A percentile compares a stretch with the other conserved stretches of the same genome.
These are phyloP conservation scores for Exophiala sp. DNA, from an alignment of 2,329 filamentous ascomycete genomes.

Conservation along the genomic window DNA sequence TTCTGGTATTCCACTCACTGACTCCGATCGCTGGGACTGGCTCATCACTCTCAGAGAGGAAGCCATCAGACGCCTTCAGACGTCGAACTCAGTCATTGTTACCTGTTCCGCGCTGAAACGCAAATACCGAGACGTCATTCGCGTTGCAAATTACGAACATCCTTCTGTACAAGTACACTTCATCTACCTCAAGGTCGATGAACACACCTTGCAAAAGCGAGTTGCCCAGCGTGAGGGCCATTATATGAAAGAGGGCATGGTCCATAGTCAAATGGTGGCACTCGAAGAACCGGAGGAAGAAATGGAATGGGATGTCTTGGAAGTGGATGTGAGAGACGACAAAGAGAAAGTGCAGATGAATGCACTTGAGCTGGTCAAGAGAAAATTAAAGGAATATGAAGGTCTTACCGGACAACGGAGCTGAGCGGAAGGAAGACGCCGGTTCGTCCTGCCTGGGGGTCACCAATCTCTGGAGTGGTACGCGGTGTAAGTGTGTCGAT, in stretches of 20 bases:
- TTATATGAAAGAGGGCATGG: conserved; percentile 96
- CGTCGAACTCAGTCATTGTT: conserved; percentile 74
- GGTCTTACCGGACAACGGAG: conserved; percentile 1
- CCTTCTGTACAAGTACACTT: conserved; percentile 77
- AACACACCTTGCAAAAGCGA: conserved; percentile 67
- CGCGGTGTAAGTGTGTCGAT: background rate
- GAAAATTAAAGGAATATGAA: conserved; percentile 47
- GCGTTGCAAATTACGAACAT: conserved; percentile 70
- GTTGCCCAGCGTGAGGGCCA: conserved; percentile 72
- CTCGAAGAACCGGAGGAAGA: conserved; percentile 72
- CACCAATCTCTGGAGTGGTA: background rate
- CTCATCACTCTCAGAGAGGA: conserved; percentile 68
- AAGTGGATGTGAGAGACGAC: conserved; percentile 55
- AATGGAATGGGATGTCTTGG: conserved; percentile 64
- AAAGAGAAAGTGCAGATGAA: conserved; percentile 54
- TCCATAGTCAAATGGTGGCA: conserved; percentile 80
- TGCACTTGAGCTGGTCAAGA: conserved; percentile 53
- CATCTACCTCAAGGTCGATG: conserved; percentile 76
- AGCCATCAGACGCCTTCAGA: conserved; percentile 40
- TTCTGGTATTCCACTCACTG: conserved; percentile 73
- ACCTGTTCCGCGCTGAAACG: conserved; percentile 95
- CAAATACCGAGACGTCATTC: conserved; percentile 91
- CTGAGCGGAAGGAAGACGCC: background rate
- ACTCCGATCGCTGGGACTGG: conserved; percentile 97
- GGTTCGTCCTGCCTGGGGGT: background rate